Conservation (phyloP, 805 yeast genomes). For the Nakazawaea peltata region DNA sequence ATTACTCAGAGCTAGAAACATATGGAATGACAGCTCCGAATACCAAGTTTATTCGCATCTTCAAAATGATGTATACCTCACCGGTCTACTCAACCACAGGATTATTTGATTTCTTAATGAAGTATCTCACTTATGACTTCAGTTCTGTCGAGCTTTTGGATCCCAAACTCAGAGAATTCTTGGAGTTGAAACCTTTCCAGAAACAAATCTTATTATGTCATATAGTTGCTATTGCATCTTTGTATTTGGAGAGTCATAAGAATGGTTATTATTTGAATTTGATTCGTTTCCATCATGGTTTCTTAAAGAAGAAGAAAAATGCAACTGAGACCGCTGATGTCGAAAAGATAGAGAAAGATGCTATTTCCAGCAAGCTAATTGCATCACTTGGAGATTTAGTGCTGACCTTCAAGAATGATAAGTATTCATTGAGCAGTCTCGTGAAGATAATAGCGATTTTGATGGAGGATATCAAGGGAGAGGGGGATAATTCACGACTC, state of each 20-base stretch:
- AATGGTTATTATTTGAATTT: slow-evolving; percentile 10
- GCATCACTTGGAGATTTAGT: slow-evolving; percentile 14
- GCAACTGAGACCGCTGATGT: slow-evolving; percentile 1
- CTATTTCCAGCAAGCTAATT: slow-evolving; percentile 12
- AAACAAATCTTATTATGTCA: slow-evolving; percentile 27
- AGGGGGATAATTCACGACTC: no score
- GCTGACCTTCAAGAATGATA: slow-evolving; percentile 17
- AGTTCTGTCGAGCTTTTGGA: slow-evolving; percentile 25
- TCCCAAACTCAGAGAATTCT: slow-evolving; percentile 21
- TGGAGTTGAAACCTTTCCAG: slow-evolving; percentile 19
- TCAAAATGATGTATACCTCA: slow-evolving; percentile 25
- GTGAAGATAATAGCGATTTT: not conserved
- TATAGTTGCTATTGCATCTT: slow-evolving; percentile 29
- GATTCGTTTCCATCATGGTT: slow-evolving; percentile 13
- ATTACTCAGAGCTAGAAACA: slow-evolving; percentile 12
- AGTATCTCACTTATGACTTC: slow-evolving; percentile 35
- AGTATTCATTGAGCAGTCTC: slow-evolving; percentile 12
- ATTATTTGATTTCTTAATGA: slow-evolving; percentile 30
- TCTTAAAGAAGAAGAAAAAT: slow-evolving; percentile 12
- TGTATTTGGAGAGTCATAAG: slow-evolving; percentile 19
- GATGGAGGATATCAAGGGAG: not conserved
- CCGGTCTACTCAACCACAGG: slow-evolving; percentile 22
- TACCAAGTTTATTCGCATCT: slow-evolving; percentile 16
- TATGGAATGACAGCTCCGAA: slow-evolving; percentile 11
- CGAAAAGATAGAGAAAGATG: slow-evolving; percentile 4